A percentile compares a stretch with the other conserved stretches of the same genome.
Conservation (phyloP, 345 rosid genomes). For the Cardamine occulta region DNA sequence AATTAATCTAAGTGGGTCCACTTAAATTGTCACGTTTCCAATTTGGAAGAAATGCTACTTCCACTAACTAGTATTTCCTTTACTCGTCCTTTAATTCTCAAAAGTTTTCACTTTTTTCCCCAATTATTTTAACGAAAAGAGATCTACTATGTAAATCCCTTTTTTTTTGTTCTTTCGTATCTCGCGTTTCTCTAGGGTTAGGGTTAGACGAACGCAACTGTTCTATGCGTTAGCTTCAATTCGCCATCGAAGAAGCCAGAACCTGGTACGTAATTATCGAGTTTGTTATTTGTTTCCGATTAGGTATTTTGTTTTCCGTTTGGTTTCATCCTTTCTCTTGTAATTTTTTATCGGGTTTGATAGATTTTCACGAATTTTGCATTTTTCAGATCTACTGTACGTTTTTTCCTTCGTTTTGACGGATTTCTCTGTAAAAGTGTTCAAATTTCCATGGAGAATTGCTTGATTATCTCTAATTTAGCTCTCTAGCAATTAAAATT, state of each 20-base stretch:
- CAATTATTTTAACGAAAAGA: background rate
- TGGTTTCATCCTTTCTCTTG: background rate
- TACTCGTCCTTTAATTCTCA: conserved; percentile 33
- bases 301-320: background rate
- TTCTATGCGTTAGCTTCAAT: conserved; percentile 30
- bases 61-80: conserved; percentile 11
- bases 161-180: background rate
- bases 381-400: conserved; percentile 18
- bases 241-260: conserved; percentile 18
- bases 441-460: conserved; percentile 9
- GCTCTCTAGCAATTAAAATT: background rate
- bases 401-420: background rate
- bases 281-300: background rate
- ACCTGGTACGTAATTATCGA: conserved; percentile 21
- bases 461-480: background rate
- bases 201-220: conserved; percentile 33
- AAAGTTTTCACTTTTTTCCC: conserved; percentile 1
- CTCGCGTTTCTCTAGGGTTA: conserved; percentile 32
- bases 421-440: conserved; percentile 10
- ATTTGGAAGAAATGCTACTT: background rate
- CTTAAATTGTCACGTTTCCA: conserved; percentile 18
- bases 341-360: background rate
- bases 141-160: background rate
- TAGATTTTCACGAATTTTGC: conserved; percentile 15
- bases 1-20: conserved; percentile 21